Evolutionary conservation across 139 green algal genomes (phyloP).

Genomic region (Picochlorum sp.): DNA sequence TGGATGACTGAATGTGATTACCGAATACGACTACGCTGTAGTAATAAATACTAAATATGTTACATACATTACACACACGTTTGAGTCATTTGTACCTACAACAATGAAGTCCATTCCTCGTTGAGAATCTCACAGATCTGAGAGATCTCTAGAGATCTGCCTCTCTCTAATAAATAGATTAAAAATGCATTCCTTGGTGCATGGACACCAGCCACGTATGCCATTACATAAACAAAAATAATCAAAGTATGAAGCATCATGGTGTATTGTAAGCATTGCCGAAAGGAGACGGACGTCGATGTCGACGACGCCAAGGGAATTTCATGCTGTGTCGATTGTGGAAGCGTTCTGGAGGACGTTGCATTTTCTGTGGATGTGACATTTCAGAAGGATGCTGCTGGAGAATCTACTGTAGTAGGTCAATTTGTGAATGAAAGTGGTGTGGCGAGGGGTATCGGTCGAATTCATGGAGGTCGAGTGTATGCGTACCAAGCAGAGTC

Average conservation of each 20-base stretch:
- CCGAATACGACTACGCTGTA: too few species aligned
- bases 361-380: slow-evolving; percentile 76
- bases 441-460: slow-evolving; percentile 39
- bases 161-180: too few species aligned
- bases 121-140: too few species aligned
- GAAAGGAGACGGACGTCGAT: slow-evolving; percentile 50
- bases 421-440: slow-evolving; percentile 74
- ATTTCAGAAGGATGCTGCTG: slow-evolving; percentile 77
- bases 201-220: too few species aligned
- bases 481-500: slow-evolving; percentile 72
- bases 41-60: too few species aligned
- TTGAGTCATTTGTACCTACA: too few species aligned
- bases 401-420: slow-evolving; percentile 62
- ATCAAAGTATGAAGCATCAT: slow-evolving; percentile 15
- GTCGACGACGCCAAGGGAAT: slow-evolving; percentile 70
- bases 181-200: too few species aligned
- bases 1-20: too few species aligned
- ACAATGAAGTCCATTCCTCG: too few species aligned
- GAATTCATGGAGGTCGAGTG: slow-evolving; percentile 59
- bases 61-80: too few species aligned
- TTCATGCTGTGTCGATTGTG: slow-evolving; percentile 78
- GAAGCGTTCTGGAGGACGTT: slow-evolving; percentile 81
- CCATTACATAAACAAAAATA: too few species aligned
- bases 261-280: slow-evolving; percentile 41
- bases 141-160: too few species aligned